Percentiles rank a stretch among this genome's conserved stretches.
Conservation (phyloP, 805 yeast species). For the Diddensiella caesifluorescens region DNA sequence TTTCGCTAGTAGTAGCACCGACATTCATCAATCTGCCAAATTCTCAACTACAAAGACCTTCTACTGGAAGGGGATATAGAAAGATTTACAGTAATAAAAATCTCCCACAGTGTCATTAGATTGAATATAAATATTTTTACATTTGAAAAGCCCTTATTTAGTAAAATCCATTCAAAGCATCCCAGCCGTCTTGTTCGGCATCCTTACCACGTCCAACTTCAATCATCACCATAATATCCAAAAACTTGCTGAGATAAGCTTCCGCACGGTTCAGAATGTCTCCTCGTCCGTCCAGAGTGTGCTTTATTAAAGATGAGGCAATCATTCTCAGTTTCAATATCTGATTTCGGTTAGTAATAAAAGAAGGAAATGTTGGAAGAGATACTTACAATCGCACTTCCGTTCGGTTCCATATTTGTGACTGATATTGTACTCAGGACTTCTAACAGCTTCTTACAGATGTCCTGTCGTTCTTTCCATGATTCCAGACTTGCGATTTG, state of each 20-base stretch:
- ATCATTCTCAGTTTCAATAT: slow-evolving; percentile 13
- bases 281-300: slow-evolving; percentile 4
- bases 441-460: slow-evolving; percentile 10
- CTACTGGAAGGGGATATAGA: slow-evolving; percentile 14
- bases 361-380: background rate
- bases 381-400: slow-evolving; percentile 9
- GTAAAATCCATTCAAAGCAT: slow-evolving; percentile 7
- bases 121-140: too few species aligned
- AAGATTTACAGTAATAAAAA: background rate
- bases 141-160: background rate
- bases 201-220: slow-evolving; percentile 12
- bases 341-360: background rate
- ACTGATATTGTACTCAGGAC: slow-evolving; percentile 12
- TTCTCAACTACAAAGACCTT: slow-evolving; percentile 7
- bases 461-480: slow-evolving; percentile 13
- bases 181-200: slow-evolving; percentile 13
- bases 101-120: too few species aligned
- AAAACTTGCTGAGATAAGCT: slow-evolving; percentile 12
- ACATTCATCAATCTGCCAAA: slow-evolving; percentile 3
- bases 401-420: slow-evolving; percentile 17
- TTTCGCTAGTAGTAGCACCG: slow-evolving; percentile 11
- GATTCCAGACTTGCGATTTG: slow-evolving; percentile 6
- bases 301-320: slow-evolving; percentile 10
- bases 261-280: slow-evolving; percentile 9
- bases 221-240: slow-evolving; percentile 11